These are phyloP conservation scores for Ottelia alismoides DNA, from an alignment of 106 monocot species.

Conservation along the genomic window DNA sequence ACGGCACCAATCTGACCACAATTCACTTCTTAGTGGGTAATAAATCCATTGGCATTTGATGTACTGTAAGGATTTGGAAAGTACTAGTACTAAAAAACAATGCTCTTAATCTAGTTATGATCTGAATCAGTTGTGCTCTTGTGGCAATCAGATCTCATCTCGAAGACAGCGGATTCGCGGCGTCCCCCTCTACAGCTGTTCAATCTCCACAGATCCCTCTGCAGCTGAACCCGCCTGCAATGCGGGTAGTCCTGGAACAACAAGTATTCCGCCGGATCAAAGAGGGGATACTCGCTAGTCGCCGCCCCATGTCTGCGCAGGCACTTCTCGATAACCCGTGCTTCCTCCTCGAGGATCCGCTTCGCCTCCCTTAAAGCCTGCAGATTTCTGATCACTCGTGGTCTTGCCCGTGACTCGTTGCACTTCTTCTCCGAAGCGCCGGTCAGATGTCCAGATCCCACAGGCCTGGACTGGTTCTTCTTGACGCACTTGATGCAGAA, in stretches of 20 bases:
- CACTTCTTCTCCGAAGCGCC: slow-evolving; percentile 1
- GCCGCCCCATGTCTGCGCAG: slow-evolving; percentile 13
- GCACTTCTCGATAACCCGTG: slow-evolving; percentile 53
- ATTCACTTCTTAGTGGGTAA: no score
- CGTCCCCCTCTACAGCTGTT: no score
- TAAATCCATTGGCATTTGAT: no score
- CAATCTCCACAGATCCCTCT: no score
- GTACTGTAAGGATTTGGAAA: no score
- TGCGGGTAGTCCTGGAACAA: slow-evolving; percentile 43
- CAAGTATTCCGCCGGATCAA: slow-evolving; percentile 35
- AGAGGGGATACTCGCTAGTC: slow-evolving; percentile 30
- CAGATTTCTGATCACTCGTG: background rate
- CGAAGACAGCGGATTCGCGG: no score
- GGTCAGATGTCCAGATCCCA: background rate
- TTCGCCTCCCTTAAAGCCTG: slow-evolving; percentile 34
- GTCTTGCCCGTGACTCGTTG: background rate
- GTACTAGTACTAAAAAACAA: no score
- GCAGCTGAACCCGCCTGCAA: slow-evolving; percentile 5
- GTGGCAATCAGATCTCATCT: no score
- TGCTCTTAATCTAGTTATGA: no score
- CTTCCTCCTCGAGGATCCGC: slow-evolving; percentile 48
- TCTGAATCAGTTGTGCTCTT: no score
- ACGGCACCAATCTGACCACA: no score
- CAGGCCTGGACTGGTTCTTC: slow-evolving; percentile 1
- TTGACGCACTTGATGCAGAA: slow-evolving; percentile 55